Evolutionary conservation across 2,329 filamentous ascomycete genomes (phyloP), one percentile per base, ranked within the genome.

Genomic region (Fusarium udum): DNA sequence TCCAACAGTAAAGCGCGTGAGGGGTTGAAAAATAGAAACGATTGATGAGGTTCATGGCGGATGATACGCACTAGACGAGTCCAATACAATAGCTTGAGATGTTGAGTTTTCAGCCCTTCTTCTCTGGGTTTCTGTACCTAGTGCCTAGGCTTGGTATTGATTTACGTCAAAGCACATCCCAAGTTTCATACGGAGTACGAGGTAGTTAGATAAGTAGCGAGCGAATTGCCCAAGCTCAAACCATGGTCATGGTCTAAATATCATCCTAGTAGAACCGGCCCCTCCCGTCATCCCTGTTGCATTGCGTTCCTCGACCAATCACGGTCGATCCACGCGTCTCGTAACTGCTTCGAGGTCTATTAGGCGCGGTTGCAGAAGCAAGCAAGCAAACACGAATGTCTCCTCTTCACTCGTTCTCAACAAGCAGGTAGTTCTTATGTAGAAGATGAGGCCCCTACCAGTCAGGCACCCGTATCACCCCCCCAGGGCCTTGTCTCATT

Each of bases 281-380:
- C 67, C 46, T 65, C 56, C 36, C 40, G 32, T 26, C 28, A 69
- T 46, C 68, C 75, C 57, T 67, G 61, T 34, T 77, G 75, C 73
- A 67, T 72, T 42, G 42, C 39, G 71, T 66, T 61, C 51, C 43
- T 24, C 16, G 42, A 26, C 74, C 74, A 77, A 77, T 77, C 36
- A 65, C 14, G 39, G n/a, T 10, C 31, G 31, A 28, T 36, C 22
- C 14, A n/a, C 22, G 59, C 22, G 55, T 45, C 58, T 61, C 55
- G 31, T 52, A 77, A 67, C 67, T 70, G 60, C 32, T 34, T 49
- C 40, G 15, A 32, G 31, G 42, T 24, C 40, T 53, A 46, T 67
- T 32, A 40, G 49, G 26, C 31, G n/a, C 52, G 43, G 40, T 66
- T 73, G 37, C 64, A 61, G 56, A 52, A 63, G 32, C 46, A 40